phyloP scores from a whole-genome alignment of 139 green algal genomes.

The Chlamydomonas sp. region DNA sequence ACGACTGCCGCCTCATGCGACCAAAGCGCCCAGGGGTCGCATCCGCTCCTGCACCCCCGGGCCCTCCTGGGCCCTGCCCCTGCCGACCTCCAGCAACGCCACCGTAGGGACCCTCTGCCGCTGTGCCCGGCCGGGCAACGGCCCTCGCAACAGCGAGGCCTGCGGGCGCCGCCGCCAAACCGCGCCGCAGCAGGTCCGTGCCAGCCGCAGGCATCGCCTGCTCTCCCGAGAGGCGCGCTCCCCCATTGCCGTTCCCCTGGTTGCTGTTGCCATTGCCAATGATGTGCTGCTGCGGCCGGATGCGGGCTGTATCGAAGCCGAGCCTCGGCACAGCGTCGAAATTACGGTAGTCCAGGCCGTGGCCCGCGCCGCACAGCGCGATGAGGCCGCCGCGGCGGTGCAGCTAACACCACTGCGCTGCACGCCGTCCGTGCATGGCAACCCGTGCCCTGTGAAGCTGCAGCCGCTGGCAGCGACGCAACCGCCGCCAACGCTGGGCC shows the following conservation, averaged over 20 bases:
- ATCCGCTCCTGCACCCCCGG: background rate
- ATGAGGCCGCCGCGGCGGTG: background rate
- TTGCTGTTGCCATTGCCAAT: no score
- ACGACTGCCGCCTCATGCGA: background rate
- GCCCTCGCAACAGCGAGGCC: no score
- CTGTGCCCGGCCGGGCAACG: no score
- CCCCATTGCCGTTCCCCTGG: background rate
- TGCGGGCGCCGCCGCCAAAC: no score
- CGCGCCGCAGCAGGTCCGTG: no score
- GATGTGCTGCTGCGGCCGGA: background rate
- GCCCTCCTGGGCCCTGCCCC: background rate
- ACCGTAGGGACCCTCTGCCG: background rate
- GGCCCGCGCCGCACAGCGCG: no score
- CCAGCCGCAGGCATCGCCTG: no score
- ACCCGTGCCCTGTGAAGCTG: no score
- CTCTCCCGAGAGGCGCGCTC: background rate
- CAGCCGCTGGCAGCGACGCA: no score
- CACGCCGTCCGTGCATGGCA: no score
- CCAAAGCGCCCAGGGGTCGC: background rate
- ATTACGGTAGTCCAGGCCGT: conserved; percentile 4
- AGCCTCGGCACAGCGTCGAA: conserved; percentile 2
- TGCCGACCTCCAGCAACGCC: background rate
- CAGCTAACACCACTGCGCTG: background rate
- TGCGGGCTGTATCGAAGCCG: background rate
- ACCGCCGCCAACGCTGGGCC: no score